Percentiles rank a stretch among this genome's conserved stretches.
Evolutionary conservation across 306 rosid genomes (phyloP).

Genomic region (Canavalia ensiformis): DNA sequence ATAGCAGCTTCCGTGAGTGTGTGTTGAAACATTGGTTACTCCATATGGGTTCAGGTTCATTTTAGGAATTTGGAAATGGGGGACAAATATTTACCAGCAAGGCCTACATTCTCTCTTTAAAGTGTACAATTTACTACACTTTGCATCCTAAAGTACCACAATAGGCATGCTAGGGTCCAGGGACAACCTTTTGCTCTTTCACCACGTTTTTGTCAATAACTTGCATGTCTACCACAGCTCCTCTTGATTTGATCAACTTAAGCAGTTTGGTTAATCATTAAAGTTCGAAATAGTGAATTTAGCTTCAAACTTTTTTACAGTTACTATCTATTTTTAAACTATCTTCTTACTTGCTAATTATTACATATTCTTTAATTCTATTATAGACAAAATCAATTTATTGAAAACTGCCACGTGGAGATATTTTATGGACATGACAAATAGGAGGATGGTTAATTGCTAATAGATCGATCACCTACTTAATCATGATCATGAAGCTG

Average conservation of each 20-base stretch:
- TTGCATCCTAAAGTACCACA: constrained; percentile 41
- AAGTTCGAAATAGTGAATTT: constrained; percentile 27
- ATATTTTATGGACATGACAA: background rate
- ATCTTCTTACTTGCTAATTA: background rate
- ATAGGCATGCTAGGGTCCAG: constrained; percentile 41
- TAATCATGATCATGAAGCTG: constrained; percentile 8
- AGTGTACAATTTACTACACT: constrained; percentile 28
- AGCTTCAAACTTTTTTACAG: background rate
- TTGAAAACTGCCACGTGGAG: background rate
- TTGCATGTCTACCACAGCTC: constrained; percentile 22
- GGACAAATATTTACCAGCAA: constrained; percentile 42
- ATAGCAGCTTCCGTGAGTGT: constrained; percentile 39
- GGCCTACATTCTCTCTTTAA: constrained; percentile 48
- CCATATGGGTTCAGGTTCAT: constrained; percentile 6
- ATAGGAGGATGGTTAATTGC: background rate
- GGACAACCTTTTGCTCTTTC: constrained; percentile 48
- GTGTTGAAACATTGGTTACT: constrained; percentile 29
- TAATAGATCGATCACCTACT: background rate
- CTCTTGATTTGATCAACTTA: constrained; percentile 26
- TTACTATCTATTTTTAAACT: background rate
- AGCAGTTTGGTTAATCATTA: constrained; percentile 35
- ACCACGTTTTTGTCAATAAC: constrained; percentile 24
- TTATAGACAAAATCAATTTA: background rate
- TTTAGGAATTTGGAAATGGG: constrained; percentile 38
- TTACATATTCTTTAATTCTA: background rate